Percentiles rank a stretch among this genome's conserved stretches.
phyloP scores from a whole-genome alignment of 192 early-diverging fungal species.

The Obelidium mucronatum region DNA sequence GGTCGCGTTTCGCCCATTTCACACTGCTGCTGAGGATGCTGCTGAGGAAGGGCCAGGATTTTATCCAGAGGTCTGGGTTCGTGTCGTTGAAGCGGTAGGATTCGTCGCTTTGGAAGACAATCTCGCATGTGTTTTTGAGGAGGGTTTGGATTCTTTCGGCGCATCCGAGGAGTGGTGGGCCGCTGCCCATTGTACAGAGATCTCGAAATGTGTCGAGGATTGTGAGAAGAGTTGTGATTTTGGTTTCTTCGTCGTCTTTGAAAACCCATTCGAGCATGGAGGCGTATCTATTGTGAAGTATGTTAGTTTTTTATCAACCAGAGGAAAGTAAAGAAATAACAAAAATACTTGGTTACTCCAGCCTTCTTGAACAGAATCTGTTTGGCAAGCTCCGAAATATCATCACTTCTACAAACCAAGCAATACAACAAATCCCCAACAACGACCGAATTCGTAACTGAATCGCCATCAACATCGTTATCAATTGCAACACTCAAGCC shows the following conservation, averaged over 20 bases:
- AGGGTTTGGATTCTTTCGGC: conserved; percentile 29
- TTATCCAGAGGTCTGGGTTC: conserved; percentile 37
- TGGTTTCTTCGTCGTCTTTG: not conserved
- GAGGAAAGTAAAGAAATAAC: conserved; percentile 3
- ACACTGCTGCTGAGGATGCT: conserved; percentile 17
- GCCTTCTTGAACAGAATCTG: conserved; percentile 13
- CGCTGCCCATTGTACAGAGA: conserved; percentile 22
- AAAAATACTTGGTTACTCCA: not conserved
- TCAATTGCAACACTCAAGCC: not conserved
- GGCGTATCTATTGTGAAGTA: not conserved
- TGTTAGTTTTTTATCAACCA: not conserved
- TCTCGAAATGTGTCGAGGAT: conserved; percentile 38
- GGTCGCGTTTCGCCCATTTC: conserved; percentile 40
- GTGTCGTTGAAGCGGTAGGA: conserved; percentile 24
- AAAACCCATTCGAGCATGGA: conserved; percentile 16
- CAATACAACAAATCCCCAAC: conserved; percentile 28
- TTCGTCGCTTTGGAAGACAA: conserved; percentile 20
- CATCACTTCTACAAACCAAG: conserved; percentile 26
- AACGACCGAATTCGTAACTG: not conserved
- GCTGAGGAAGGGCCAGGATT: conserved; percentile 35
- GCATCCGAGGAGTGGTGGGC: conserved; percentile 33
- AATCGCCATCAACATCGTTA: not conserved
- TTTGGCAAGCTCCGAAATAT: conserved; percentile 19
- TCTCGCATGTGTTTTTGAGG: not conserved
- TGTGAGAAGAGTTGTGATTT: conserved; percentile 1